Base-by-base conservation (phyloP, 1,139 yeast genomes). In the Meyerozyma sp. region DNA sequence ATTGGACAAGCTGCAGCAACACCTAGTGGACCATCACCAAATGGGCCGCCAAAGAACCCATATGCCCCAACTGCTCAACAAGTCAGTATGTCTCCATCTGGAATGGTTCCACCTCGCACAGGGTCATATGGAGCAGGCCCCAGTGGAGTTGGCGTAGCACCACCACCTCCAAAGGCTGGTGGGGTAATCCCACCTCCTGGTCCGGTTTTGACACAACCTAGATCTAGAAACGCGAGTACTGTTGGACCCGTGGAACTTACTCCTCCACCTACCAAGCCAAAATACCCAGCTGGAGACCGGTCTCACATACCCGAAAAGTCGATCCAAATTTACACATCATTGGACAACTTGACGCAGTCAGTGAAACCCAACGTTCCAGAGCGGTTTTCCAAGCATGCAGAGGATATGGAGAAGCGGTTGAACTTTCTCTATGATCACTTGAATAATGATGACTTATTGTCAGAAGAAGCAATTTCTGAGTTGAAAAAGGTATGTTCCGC, bases 351-450 rank as follows among this genome's bases (percentile, higher is more conserved):
- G 51, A 64, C 87, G 51, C 77, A 73, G 37, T 73, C 79, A 21
- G 81, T 88, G 23, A 79, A 82, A 54, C 95, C 96, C 18, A 70
- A 71, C 40, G 77, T 90, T 41, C 96, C 97, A 20, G 86, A 80
- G 44, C 83, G 79, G 59, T 89, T 79, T 58, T 63, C 74, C 34
- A 84, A 81, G 50, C 97, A 90, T 58, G 79, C 86, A 41, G 71
- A 70, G 42, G 98, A 93, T 61, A 83, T 95, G 61, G 93, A 82
- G 54, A 84, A 84, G 67, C 79, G 98, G 61, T 68, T 93, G 48
- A 77, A 80, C 52, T 77, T 89, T 46, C 71, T 93, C 55, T 89
- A 78, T 62, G 93, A 84, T 54, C 93, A 84, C 56, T 77, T 93
- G 68, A 86, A 85, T 62, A 86, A 84, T 54, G 81, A 79, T 47